Evolutionary conservation across 768 basidiomycete species (phyloP), one percentile per base, ranked within the genome.

Genomic region (Podaxis sp.): DNA sequence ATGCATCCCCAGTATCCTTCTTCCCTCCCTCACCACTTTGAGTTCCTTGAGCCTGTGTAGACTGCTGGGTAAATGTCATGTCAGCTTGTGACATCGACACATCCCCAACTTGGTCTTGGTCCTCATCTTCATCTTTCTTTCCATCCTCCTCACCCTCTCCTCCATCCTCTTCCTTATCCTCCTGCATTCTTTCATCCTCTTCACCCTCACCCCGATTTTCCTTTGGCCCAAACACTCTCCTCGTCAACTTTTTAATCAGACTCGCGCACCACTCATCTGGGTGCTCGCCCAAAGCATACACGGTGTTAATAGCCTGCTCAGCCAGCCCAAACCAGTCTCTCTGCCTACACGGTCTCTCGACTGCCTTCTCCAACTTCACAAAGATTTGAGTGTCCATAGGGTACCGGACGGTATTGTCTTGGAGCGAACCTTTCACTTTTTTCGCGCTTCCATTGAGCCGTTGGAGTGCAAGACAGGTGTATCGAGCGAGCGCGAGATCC

Each of bases 301-400:
- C 89, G 1, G 96, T 94, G 71, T 99, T 98, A 74, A 99, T 88
- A 7, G 88, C 92, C 72, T 99, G 96, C 71, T 99, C 97, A 0
- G 96, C 93, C 75, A 98, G 85, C 9, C 89, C 89, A 66, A 99
- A 98, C 96, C 96, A 99, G 61, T 98, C 95, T 65, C 88, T 91
- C 18, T 89, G 89, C 48, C 87, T 82, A 60, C 87, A 91, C 0
- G 93, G 89, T 56, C 85, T 79, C 65, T 93, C 86, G 37, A 98
- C 82, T n/a, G 87, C 80, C 1, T 89, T 87, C 67, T 89, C 85
- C 5, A 99, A 79, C 67, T 90, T 90, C 27, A 78, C 79, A 77
- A 99, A 98, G 46, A 99, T 85, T 0, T 84, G 81, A 64, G 87
- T 90, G 38, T 90, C 87, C 91, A 97, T 98, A 7, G 89, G 87